Conservation (phyloP, 805 yeast species). For the Ogataea pilisensis region DNA sequence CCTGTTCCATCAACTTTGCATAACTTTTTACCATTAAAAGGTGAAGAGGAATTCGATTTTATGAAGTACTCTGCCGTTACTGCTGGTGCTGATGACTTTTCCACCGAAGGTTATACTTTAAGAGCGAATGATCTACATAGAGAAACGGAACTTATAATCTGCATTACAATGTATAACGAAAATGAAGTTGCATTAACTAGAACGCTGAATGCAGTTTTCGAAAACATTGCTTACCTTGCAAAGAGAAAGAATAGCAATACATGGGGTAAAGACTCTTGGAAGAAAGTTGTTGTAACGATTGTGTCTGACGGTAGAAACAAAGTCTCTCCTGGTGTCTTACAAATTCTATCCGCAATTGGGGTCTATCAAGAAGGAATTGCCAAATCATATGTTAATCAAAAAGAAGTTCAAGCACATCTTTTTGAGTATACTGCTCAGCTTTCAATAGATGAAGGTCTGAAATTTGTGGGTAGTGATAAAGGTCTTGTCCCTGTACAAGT, state of each 20-base stretch:
- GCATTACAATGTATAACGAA: slow-evolving; percentile 97
- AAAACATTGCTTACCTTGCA: slow-evolving; percentile 83
- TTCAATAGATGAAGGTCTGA: slow-evolving; percentile 82
- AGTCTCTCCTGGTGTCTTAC: slow-evolving; percentile 78
- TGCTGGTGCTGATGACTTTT: slow-evolving; percentile 83
- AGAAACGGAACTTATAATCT: slow-evolving; percentile 86
- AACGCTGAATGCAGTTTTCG: slow-evolving; percentile 92
- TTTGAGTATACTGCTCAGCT: slow-evolving; percentile 97
- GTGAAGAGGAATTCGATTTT: slow-evolving; percentile 87
- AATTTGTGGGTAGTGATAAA: slow-evolving; percentile 85
- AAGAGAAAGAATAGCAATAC: slow-evolving; percentile 74
- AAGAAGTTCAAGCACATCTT: slow-evolving; percentile 87
- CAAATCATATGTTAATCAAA: slow-evolving; percentile 86
- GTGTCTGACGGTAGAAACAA: slow-evolving; percentile 94
- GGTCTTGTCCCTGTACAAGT: slow-evolving; percentile 94
- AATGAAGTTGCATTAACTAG: slow-evolving; percentile 86
- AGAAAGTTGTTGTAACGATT: slow-evolving; percentile 86
- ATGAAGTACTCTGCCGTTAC: slow-evolving; percentile 99
- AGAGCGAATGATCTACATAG: slow-evolving; percentile 84
- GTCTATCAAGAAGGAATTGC: slow-evolving; percentile 97
- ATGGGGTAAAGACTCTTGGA: slow-evolving; percentile 98
- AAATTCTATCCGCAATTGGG: slow-evolving; percentile 90
- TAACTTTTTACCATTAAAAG: slow-evolving; percentile 80
- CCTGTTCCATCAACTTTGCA: slow-evolving; percentile 89
- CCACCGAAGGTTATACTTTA: slow-evolving; percentile 73